These are phyloP conservation scores for Maudiozyma bulderi DNA, from an alignment of 805 yeast genomes.

Conservation along the genomic window DNA sequence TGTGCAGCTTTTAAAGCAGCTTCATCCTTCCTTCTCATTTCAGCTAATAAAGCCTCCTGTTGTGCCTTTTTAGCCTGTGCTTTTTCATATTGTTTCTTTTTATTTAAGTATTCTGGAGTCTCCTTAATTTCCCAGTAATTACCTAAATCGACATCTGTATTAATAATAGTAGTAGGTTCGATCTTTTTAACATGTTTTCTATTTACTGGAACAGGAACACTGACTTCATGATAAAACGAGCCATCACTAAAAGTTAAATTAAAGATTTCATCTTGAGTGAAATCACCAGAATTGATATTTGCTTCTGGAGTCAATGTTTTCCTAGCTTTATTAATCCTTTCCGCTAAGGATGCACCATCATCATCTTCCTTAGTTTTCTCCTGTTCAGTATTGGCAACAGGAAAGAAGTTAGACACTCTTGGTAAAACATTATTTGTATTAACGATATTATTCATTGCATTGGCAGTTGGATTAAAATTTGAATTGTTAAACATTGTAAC, in stretches of 20 bases:
- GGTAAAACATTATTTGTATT: background rate
- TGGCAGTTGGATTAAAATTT: background rate
- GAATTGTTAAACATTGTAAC: background rate
- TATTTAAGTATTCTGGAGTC: background rate
- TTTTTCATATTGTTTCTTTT: background rate
- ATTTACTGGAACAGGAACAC: conserved; percentile 21
- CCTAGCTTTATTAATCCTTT: background rate
- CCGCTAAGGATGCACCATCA: background rate
- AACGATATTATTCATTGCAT: background rate
- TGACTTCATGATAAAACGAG: conserved; percentile 19
- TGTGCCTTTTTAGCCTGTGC: background rate
- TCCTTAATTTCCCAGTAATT: conserved; percentile 4
- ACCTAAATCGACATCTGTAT: background rate
- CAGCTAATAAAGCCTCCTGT: background rate
- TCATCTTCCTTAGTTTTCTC: background rate
- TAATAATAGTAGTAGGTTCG: conserved; percentile 3
- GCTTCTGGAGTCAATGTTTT: conserved; percentile 4
- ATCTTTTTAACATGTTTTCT: conserved; percentile 8
- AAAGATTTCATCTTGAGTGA: conserved; percentile 21
- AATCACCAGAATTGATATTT: conserved; percentile 12
- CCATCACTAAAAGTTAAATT: conserved; percentile 17
- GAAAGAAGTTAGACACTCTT: background rate
- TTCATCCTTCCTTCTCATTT: background rate
- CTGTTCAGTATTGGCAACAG: background rate
- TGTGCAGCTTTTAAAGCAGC: background rate